Base-by-base conservation (phyloP, 1,139 yeast genomes). In the Hansenula sp. region DNA sequence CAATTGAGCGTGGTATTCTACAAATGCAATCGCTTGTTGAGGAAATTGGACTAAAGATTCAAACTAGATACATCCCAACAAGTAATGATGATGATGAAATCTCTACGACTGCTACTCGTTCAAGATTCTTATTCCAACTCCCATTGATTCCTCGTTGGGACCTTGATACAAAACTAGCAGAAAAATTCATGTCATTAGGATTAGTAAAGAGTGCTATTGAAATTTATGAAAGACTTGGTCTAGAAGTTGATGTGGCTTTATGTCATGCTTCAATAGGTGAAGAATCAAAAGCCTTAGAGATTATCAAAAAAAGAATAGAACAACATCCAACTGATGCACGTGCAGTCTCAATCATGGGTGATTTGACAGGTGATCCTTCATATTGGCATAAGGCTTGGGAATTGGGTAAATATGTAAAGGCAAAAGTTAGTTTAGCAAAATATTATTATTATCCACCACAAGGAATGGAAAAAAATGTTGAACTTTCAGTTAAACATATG, bases 21-120 rank as follows among this genome's bases (percentile, higher is more conserved):
- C 98, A 94, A 63, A 82, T 94, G 82, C 94, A 92, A 39, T 82
- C 95, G 5, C 69, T 94, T 38, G 92, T 90, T 24, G 97, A 90
- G 57, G 97, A 90, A 59, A 69, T 89, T 33, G 96, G 95, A 1
- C 71, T 82, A 43, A 79, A 80, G 43, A 77, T 86, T 39, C 71
- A 75, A 44, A 65, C 82, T 2, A 71, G 82, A 45, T 63, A 79
- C 40, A 71, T 85, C 35, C 88, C 94, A 5, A 69, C 69, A 41
- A 64, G 71, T 0, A 61, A 11, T 8, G 26, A 24, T n/a, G n/a
- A 61, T 24, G 72, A 45, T 10, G 53, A 58, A 6, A 59, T 57
- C 8, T 47, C 54, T 1, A 44, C 48, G n/a, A 52, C 43, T 24
- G 61, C 71, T 24, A 70, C 81, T 6, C 74, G 97, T 51, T 60